Evolutionary conservation across 495 filamentous ascomycete species (phyloP), one percentile per base, ranked within the genome.

Genomic region (Hypoxylon intermedium): DNA sequence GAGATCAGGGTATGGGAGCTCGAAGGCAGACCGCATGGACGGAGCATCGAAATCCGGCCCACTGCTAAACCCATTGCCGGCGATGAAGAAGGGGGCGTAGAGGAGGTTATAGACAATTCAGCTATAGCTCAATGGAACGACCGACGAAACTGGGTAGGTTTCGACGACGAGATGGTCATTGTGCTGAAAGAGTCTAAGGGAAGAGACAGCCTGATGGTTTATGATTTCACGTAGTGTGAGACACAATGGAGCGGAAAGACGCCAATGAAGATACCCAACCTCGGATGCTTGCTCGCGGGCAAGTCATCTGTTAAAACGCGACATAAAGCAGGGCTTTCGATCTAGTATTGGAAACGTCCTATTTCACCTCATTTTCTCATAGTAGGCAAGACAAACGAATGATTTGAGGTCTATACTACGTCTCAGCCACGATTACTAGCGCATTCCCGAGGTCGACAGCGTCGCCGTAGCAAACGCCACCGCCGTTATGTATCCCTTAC

Each of bases 1-100:
- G 94, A 98, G 67, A 83, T 98, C 44, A 82, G 93, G 5, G 86
- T 98, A 6, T 98, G 94, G 94, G 93, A 97, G 61, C 82, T 98
- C 5, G 94, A 98, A 74, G 86, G 86, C 3, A 83, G 88, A 12
- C 75, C 87, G 13, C 66, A 71, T 18, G 75, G 73, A 7, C 64
- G 66, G 20, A 76, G 77, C 38, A 67, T 81, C 13, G 72, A 78
- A 58, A 72, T 81, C 12, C 66, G 70, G 18, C 74, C 82, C 55
- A 67, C 42, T 42, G 80, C 77, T 7, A 73, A 76, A 33, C 56
- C 58, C 2, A 15, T 58, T 0, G n/a, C 26, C n/a, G 47, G 47
- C 41, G 58, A 42, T 26, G 51, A 55, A 37, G 57, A 63, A 16
- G 38, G 40, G 18, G 34, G 2, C n/a, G 48, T 44, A 34, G 56